Base-by-base conservation (phyloP, 768 basidiomycete genomes). In the Leccinum obscurum region DNA sequence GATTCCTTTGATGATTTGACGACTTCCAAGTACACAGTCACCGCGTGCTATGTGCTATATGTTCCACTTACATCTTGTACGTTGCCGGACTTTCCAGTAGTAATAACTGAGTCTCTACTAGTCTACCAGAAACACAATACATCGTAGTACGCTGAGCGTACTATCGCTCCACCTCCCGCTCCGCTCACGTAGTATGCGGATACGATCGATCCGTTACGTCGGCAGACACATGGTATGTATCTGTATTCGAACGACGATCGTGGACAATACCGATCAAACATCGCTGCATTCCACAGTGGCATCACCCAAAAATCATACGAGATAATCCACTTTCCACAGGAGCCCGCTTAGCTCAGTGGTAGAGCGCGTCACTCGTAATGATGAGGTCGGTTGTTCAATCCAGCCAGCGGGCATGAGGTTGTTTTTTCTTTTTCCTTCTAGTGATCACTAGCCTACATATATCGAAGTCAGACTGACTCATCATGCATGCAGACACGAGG, bases 341-440 rank as follows among this genome's bases (percentile, higher is more conserved):
- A 28, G 59, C 59, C 59, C 59, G 50, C 59, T 60, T 60, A 60
- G 59, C 59, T 60, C 59, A 61, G 59, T 35, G 53, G 53, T 54
- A 54, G 53, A 54, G 53, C 35, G 53, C 53, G 32, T 54, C 53
- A 54, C 35, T 54, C 8, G 75, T 75, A 75, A 76, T 76, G 76
- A 75, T 76, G 76, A 77, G 76, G 76, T 77, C 76, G 75, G 75
- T 76, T 76, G 76, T 77, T 77, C 76, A 76, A 77, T 77, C 76
- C 76, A 76, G 76, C 75, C 76, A 77, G 74, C 68, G 76, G 76
- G 75, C 75, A 76, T 49, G 2, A 26, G 17, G 13, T 22, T 15
- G 2, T 50, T 17, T 26, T 20, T 3, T 28, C 8, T 30, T 30
- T 30, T 30, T 30, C 28, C 28, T 30, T 30, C 8, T 30, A 28